Percentiles rank a stretch among this genome's conserved stretches.
Conservation (phyloP, 345 rosid species). For the sweet orange (Citrus sinensis) region DVS_A1.0 CM039162.1:3579001-3579500, state of each 20-base stretch:
- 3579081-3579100: not conserved
- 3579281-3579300: too few species aligned
- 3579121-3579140: not conserved
- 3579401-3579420: too few species aligned
- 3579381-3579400: too few species aligned
- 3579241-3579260: slow-evolving; percentile 2
- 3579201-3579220: not conserved
- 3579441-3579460: too few species aligned
- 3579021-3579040: not conserved
- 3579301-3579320: too few species aligned
- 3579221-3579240: slow-evolving; percentile 4
- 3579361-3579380: too few species aligned
- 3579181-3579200: not conserved
- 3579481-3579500: too few species aligned
- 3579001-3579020: not conserved
- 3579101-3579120: not conserved
- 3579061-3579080: not conserved
- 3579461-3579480: too few species aligned
- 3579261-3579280: too few species aligned
- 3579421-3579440: too few species aligned
- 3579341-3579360: too few species aligned
- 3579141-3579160: not conserved
- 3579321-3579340: too few species aligned
- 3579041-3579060: slow-evolving; percentile 12
- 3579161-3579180: not conserved